phyloP scores from a whole-genome alignment of 1,284 basidiomycete genomes.

The Pyrrhoderma noxium region DNA sequence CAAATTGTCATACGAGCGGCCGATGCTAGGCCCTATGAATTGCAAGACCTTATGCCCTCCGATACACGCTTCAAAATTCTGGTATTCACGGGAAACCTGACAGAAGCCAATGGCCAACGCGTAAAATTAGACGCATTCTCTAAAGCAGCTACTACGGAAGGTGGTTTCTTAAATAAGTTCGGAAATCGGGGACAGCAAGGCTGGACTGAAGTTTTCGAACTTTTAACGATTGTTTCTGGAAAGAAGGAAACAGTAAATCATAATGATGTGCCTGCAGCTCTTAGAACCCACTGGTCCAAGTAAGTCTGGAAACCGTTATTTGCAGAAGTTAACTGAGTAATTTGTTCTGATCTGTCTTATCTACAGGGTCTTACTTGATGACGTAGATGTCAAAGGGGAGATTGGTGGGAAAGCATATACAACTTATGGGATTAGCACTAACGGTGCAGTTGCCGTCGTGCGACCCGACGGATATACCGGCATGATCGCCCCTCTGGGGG shows the following conservation, averaged over 20 bases:
- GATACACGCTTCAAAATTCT: slow-evolving; percentile 70
- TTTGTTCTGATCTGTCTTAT: neutral
- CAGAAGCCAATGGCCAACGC: slow-evolving; percentile 30
- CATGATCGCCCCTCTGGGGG: slow-evolving; percentile 40
- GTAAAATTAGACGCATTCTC: slow-evolving; percentile 37
- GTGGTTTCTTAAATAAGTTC: slow-evolving; percentile 32
- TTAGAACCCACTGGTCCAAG: slow-evolving; percentile 65
- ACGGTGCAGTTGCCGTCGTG: slow-evolving; percentile 58
- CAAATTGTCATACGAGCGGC: slow-evolving; percentile 56
- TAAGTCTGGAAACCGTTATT: slow-evolving; percentile 25
- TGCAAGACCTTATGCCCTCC: slow-evolving; percentile 63
- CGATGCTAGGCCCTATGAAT: slow-evolving; percentile 52
- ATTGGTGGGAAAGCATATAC: slow-evolving; percentile 43
- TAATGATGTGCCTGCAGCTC: slow-evolving; percentile 40
- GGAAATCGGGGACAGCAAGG: slow-evolving; percentile 24
- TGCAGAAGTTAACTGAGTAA: neutral
- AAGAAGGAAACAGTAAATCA: slow-evolving; percentile 42
- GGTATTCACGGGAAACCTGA: slow-evolving; percentile 54
- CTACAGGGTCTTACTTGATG: slow-evolving; percentile 44
- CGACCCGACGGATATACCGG: slow-evolving; percentile 74
- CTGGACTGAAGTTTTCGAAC: slow-evolving; percentile 39
- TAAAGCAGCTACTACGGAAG: slow-evolving; percentile 32
- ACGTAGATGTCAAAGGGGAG: slow-evolving; percentile 31
- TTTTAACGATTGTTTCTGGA: slow-evolving; percentile 43
- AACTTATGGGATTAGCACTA: slow-evolving; percentile 50